Evolutionary conservation across 2,329 filamentous ascomycete genomes (phyloP).

Genomic region (Pestalotiopsis sp.): DNA sequence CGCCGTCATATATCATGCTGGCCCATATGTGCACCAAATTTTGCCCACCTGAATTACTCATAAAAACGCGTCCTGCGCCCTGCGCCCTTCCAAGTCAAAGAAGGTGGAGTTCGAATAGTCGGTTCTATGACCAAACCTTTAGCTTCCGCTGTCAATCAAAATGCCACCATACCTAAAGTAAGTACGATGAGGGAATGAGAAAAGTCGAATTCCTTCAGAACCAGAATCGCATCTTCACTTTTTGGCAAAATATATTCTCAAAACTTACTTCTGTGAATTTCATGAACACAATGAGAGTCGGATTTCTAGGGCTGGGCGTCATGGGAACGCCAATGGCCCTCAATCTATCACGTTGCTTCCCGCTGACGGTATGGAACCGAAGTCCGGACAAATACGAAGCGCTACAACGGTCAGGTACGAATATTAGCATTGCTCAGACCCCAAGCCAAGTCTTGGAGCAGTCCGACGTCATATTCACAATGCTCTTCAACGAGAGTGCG

Average conservation of each 20-base stretch:
- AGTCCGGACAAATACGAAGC: constrained; percentile 27
- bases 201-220: background rate
- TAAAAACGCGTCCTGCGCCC: background rate
- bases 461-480: constrained; percentile 33
- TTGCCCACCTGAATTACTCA: too few species aligned
- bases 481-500: constrained; percentile 32
- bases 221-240: background rate
- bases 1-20: too few species aligned
- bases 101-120: background rate
- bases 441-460: constrained; percentile 27
- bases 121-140: background rate
- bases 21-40: too few species aligned
- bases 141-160: background rate
- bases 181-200: background rate
- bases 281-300: constrained; percentile 21
- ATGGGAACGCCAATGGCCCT: constrained; percentile 38
- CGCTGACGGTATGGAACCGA: constrained; percentile 34
- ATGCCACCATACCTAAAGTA: background rate
- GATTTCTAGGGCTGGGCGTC: constrained; percentile 34
- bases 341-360: constrained; percentile 30
- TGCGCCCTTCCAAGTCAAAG: background rate
- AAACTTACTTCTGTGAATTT: background rate
- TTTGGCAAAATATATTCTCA: background rate
- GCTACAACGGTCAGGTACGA: constrained; percentile 24
- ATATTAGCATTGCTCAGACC: constrained; percentile 20